phyloP scores from a whole-genome alignment of 768 basidiomycete species.

The Termitomyces sp. region DNA sequence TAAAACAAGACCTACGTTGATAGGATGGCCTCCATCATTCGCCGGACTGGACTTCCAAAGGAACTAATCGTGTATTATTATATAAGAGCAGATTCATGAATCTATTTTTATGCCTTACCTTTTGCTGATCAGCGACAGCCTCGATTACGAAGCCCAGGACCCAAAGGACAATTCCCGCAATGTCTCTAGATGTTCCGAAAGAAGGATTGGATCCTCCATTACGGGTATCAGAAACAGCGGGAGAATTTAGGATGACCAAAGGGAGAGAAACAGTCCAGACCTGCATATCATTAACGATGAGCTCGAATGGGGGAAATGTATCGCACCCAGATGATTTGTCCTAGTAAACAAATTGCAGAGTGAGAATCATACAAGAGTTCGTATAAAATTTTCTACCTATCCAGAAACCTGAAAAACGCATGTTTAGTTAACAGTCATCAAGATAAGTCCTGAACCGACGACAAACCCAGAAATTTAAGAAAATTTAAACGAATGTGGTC shows the following conservation, averaged over 20 bases:
- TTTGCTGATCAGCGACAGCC: background rate
- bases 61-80: background rate
- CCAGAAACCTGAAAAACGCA: background rate
- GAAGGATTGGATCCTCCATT: slow-evolving; percentile 42
- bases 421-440: background rate
- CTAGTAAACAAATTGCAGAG: background rate
- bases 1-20: background rate
- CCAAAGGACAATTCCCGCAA: slow-evolving; percentile 16
- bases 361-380: background rate
- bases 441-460: background rate
- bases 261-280: slow-evolving; percentile 52
- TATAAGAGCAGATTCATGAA: background rate
- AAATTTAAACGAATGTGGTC: background rate
- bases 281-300: background rate
- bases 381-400: background rate
- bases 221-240: slow-evolving; percentile 45
- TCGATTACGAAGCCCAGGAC: background rate
- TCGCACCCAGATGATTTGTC: background rate
- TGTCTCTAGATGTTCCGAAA: slow-evolving; percentile 60
- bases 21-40: background rate
- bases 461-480: background rate
- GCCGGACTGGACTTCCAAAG: background rate
- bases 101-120: background rate
- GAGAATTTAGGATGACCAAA: slow-evolving; percentile 62
- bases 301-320: background rate